Percentiles rank a stretch among this genome's conserved stretches.
Conservation (phyloP, 2,329 filamentous ascomycete species). For the Lachnellula willkommii region DNA sequence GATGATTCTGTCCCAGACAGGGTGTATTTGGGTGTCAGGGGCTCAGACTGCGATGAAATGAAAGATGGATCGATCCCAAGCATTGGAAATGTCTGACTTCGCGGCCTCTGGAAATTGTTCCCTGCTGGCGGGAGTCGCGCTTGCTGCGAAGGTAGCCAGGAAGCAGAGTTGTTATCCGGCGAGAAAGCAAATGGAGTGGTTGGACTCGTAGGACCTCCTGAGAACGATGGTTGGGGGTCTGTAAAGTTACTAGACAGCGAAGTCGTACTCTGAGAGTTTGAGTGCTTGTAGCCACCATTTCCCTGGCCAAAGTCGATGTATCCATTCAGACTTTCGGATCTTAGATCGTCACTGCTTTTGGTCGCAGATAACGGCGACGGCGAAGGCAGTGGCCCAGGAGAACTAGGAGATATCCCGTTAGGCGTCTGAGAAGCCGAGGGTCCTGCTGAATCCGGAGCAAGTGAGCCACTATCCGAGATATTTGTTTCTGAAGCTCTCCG, state of each 20-base stretch:
- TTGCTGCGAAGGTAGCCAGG: conserved; percentile 55
- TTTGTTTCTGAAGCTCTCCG: conserved; percentile 62
- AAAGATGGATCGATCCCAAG: conserved; percentile 55
- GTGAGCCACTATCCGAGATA: conserved; percentile 60
- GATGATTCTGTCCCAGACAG: conserved; percentile 35
- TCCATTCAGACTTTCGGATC: conserved; percentile 51
- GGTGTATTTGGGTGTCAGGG: conserved; percentile 48
- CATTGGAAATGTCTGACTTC: conserved; percentile 81
- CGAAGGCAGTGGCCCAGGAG: conserved; percentile 60
- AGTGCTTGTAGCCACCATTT: conserved; percentile 48
- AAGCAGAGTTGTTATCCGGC: conserved; percentile 63
- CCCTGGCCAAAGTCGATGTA: conserved; percentile 56
- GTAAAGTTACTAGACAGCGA: conserved; percentile 65
- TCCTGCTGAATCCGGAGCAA: conserved; percentile 48
- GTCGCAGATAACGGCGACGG: conserved; percentile 66
- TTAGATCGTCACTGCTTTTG: conserved; percentile 59
- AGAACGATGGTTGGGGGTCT: conserved; percentile 63
- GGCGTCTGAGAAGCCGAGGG: conserved; percentile 58
- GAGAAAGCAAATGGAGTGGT: conserved; percentile 70
- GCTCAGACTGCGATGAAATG: conserved; percentile 47
- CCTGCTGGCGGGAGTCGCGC: conserved; percentile 39
- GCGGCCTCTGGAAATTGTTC: conserved; percentile 60
- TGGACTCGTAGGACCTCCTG: conserved; percentile 66
- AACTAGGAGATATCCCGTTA: conserved; percentile 65
- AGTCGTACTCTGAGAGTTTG: conserved; percentile 61